phyloP scores from a whole-genome alignment of 768 basidiomycete species.

The Baorangia bicolor region DNA sequence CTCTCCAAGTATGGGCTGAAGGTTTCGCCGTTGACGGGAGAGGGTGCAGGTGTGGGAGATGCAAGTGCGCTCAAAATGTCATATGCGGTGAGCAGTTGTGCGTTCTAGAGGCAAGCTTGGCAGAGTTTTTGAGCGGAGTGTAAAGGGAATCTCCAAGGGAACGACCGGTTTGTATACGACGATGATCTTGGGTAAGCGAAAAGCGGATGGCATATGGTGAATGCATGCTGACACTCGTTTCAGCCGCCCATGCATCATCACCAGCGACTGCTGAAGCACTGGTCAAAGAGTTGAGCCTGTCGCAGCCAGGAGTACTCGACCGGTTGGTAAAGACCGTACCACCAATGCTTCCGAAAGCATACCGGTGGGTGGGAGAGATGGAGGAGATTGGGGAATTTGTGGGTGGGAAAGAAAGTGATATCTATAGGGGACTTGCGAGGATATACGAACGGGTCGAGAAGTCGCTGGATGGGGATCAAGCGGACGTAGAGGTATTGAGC shows the following conservation, averaged over 20 bases:
- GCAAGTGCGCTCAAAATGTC: constrained; percentile 67
- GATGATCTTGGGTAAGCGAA: constrained; percentile 50
- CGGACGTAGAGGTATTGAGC: constrained; percentile 41
- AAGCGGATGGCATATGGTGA: neutral
- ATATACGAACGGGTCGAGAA: constrained; percentile 44
- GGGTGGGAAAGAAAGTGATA: constrained; percentile 41
- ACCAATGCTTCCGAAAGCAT: constrained; percentile 59
- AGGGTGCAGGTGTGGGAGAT: constrained; percentile 50
- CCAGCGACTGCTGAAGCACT: constrained; percentile 62
- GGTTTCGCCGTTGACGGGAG: constrained; percentile 44
- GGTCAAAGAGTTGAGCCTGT: constrained; percentile 45
- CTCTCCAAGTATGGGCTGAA: constrained; percentile 47
- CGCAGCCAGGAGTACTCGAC: constrained; percentile 45
- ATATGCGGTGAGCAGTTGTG: constrained; percentile 47
- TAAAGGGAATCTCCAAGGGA: constrained; percentile 57
- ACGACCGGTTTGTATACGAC: constrained; percentile 51
- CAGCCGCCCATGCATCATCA: constrained; percentile 56
- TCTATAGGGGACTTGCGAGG: constrained; percentile 48
- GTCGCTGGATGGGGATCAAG: constrained; percentile 38
- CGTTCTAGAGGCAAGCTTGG: neutral
- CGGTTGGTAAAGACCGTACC: constrained; percentile 41
- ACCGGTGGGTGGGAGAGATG: constrained; percentile 65
- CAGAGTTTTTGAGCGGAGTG: neutral
- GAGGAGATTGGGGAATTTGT: constrained; percentile 60
- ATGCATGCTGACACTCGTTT: neutral